Base-by-base conservation (phyloP, 2,329 filamentous ascomycete genomes). In the Talaromyces sp. region DNA sequence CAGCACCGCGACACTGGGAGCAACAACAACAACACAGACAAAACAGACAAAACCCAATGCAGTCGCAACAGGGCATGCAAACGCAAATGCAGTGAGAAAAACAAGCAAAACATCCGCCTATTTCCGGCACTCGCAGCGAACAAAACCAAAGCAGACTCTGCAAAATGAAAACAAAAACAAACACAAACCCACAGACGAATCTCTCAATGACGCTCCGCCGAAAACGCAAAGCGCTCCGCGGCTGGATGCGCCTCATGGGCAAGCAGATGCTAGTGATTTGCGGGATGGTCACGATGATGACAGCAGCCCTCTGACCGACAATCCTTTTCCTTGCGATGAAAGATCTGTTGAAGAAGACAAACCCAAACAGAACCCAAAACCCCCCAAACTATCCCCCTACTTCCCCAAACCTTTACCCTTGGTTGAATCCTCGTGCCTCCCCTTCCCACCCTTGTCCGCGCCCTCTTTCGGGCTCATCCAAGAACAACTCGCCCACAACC, bases 381-480 rank as follows among this genome's bases (percentile, higher is more conserved):
- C 66, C 62, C 64, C 57, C 19, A 77, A 70, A 58, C 68, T 70
- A 54, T 81, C 79, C 3, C 79, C 74, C 22, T 81, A 79, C 65
- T 81, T 81, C 63, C 57, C 57, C 47, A 47, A 55, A 49, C 55
- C 71, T 73, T 2, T 66, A 63, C 55, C 67, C 67, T 17, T 68
- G 67, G 10, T 62, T 68, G 57, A 68, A 73, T 56, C 64, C 73
- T 84, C 82, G 4, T 80, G 76, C 63, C 77, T 82, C 7, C 80
- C 78, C 1, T 91, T 93, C 65, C 90, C 91, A 0, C 83, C 87
- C 0, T 84, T 92, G 36, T 81, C 82, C 8, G 80, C 84, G 0
- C 71, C 80, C 0, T 73, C 70, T 6, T 96, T 96, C 70, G 92
- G 92, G 0, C 82, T 97, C 1, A 86, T 96, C 42, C 93, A 97